Evolutionary conservation across 805 yeast species (phyloP).

Genomic region (Ogataea salicorniae): DNA sequence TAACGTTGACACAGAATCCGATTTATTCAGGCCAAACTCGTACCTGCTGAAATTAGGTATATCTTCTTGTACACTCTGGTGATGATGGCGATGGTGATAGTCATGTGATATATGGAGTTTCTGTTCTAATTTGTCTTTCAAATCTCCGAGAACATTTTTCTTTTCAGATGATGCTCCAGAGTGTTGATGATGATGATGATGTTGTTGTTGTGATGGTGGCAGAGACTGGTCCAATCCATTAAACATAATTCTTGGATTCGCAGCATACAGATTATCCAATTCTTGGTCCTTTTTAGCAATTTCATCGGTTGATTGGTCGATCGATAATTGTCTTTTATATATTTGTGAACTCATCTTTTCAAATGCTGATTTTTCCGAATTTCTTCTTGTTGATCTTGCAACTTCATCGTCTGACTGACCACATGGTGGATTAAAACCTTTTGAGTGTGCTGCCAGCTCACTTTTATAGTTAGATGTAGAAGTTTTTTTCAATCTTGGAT

Average conservation of each 20-base stretch:
- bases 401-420: constrained; percentile 3
- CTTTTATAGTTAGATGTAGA: constrained; percentile 19
- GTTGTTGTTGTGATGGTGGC: too few species aligned
- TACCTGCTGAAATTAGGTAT: constrained; percentile 4
- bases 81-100: neutral
- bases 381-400: constrained; percentile 10
- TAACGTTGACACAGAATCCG: neutral
- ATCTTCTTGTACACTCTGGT: neutral
- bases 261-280: neutral
- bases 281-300: neutral
- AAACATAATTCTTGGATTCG: neutral
- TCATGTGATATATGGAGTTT: constrained; percentile 2
- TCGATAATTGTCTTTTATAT: constrained; percentile 16
- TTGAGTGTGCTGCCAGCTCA: constrained; percentile 20
- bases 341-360: constrained; percentile 21
- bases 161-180: neutral
- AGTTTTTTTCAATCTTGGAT: constrained; percentile 9
- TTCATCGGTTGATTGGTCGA: neutral
- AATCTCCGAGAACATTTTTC: constrained; percentile 2
- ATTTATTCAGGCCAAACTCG: constrained; percentile 8
- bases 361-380: constrained; percentile 17
- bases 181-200: too few species aligned
- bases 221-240: neutral
- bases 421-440: neutral
- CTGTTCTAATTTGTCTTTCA: constrained; percentile 8